A percentile compares a stretch with the other conserved stretches of the same genome.
These are phyloP conservation scores for Glycine latifolia DNA, from an alignment of 306 rosid species.

Conservation along the genomic window DNA sequence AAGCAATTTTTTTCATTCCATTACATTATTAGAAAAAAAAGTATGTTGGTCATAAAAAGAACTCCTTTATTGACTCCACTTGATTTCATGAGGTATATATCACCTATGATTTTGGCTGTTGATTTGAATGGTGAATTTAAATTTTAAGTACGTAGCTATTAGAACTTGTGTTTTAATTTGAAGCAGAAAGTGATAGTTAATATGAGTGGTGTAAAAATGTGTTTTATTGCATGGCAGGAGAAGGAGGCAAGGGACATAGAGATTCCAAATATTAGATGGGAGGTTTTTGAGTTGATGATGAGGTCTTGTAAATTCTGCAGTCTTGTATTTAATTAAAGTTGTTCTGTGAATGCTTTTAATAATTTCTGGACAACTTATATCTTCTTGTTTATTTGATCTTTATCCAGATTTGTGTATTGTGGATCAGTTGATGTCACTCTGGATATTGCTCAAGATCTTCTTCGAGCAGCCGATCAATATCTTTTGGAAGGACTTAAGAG, in stretches of 20 bases:
- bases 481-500: conserved; percentile 98
- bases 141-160: conserved; percentile 2
- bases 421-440: conserved; percentile 87
- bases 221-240: conserved; percentile 68
- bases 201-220: conserved; percentile 29
- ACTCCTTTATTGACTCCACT: conserved; percentile 12
- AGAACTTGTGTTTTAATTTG: conserved; percentile 26
- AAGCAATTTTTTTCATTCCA: not conserved
- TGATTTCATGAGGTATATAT: conserved; percentile 38
- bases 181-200: conserved; percentile 25
- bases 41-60: not conserved
- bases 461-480: conserved; percentile 98
- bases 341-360: conserved; percentile 39
- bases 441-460: conserved; percentile 97
- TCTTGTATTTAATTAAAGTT: conserved; percentile 30
- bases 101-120: conserved; percentile 18
- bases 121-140: conserved; percentile 28
- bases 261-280: conserved; percentile 99
- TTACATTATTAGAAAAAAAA: not conserved
- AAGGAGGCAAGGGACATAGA: conserved; percentile 99
- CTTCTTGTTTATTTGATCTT: conserved; percentile 29
- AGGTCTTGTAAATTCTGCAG: conserved; percentile 59
- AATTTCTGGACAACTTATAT: conserved; percentile 36
- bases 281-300: conserved; percentile 97
- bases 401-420: conserved; percentile 89